These are phyloP conservation scores for Magnaporthiopsis poae DNA, from an alignment of 2,329 filamentous ascomycete genomes.

Conservation along the genomic window DNA sequence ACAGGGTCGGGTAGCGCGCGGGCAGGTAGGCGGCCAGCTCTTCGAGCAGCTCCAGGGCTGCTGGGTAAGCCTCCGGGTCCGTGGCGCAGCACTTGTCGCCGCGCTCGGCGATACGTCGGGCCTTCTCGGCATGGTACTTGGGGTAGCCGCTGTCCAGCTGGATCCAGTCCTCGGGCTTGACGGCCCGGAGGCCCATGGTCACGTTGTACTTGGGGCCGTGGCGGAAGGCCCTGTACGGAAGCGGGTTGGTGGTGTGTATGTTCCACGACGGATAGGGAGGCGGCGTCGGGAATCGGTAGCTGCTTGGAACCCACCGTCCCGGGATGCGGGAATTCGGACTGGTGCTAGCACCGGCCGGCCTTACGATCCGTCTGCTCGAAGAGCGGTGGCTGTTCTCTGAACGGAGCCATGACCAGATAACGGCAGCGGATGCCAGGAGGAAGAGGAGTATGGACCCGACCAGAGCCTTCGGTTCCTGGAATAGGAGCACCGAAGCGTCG, in stretches of 20 bases:
- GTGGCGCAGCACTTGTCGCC: slow-evolving; percentile 59
- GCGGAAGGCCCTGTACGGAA: slow-evolving; percentile 70
- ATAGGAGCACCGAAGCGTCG: not conserved
- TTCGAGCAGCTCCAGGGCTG: slow-evolving; percentile 65
- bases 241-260: slow-evolving; percentile 56
- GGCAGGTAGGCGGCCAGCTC: slow-evolving; percentile 64
- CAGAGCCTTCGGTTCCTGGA: not conserved
- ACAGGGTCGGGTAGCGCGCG: slow-evolving; percentile 64
- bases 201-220: slow-evolving; percentile 68
- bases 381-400: not conserved
- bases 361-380: not conserved
- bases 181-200: slow-evolving; percentile 65
- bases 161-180: slow-evolving; percentile 68
- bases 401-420: not conserved
- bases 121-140: slow-evolving; percentile 63
- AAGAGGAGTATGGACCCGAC: not conserved
- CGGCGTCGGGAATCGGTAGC: slow-evolving; percentile 51
- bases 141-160: slow-evolving; percentile 74
- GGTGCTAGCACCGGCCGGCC: not conserved
- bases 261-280: slow-evolving; percentile 59
- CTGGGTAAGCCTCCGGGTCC: slow-evolving; percentile 59
- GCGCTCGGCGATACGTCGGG: slow-evolving; percentile 54
- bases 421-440: not conserved
- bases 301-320: slow-evolving; percentile 45
- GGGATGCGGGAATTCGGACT: not conserved